Evolutionary conservation across 2,329 filamentous ascomycete species (phyloP).

Genomic region (Cryoendolithus antarcticus): DNA sequence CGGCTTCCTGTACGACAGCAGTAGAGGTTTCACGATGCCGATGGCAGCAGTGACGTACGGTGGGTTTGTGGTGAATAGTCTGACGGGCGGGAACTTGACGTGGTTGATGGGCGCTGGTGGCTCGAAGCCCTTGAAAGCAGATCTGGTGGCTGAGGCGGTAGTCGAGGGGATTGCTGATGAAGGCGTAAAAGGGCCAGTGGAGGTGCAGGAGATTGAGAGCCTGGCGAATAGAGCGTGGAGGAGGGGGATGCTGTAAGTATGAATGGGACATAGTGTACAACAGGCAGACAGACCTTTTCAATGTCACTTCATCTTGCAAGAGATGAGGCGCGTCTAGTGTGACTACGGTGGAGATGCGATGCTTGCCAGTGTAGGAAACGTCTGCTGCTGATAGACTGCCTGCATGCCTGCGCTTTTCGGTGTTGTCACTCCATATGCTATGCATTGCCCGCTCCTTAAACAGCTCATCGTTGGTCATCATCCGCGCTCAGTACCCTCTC

Average conservation of each 20-base stretch:
- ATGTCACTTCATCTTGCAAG: no score
- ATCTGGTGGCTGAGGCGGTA: slow-evolving; percentile 76
- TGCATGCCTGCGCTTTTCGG: no score
- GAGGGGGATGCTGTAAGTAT: slow-evolving; percentile 64
- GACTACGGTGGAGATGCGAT: no score
- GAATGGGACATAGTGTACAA: no score
- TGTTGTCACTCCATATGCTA: no score
- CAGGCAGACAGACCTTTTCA: no score
- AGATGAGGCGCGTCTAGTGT: no score
- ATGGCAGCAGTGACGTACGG: slow-evolving; percentile 67
- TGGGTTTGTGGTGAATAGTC: slow-evolving; percentile 62
- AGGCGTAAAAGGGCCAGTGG: slow-evolving; percentile 59
- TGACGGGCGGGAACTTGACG: slow-evolving; percentile 64
- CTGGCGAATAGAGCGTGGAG: slow-evolving; percentile 77
- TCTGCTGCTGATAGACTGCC: no score
- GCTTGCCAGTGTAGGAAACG: no score
- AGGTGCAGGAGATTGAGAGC: slow-evolving; percentile 66
- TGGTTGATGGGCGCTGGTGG: slow-evolving; percentile 70
- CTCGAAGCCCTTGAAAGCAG: slow-evolving; percentile 76
- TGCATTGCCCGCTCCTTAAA: no score
- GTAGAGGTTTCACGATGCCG: slow-evolving; percentile 68
- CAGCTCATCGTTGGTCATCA: no score
- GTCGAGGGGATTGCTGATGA: slow-evolving; percentile 76
- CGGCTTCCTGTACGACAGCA: slow-evolving; percentile 80
- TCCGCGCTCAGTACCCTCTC: no score